Conservation (phyloP, 176 grass and related monocot genomes). For the barley (Hordeum vulgare) region MorexV3_pseudomolecules_assembly NC_058521.1:498924968-498925467, state of each 20-base stretch:
- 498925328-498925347: background rate
- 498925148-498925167: background rate
- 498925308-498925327: background rate
- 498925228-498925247: background rate
- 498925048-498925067: constrained; percentile 27
- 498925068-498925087: constrained; percentile 19
- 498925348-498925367: background rate
- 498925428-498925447: constrained; percentile 30
- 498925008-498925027: constrained; percentile 20
- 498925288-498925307: background rate
- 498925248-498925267: background rate
- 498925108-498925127: background rate
- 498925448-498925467: constrained; percentile 52
- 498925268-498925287: background rate
- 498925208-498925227: background rate
- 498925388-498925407: constrained; percentile 77
- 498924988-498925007: constrained; percentile 32
- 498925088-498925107: constrained; percentile 1
- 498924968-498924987: constrained; percentile 31
- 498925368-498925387: background rate
- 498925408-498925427: constrained; percentile 35
- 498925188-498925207: background rate
- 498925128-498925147: constrained; percentile 7
- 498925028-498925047: constrained; percentile 27
- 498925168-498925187: background rate